Evolutionary conservation across 2,329 filamentous ascomycete species (phyloP).

Genomic region (Colletotrichum cereale): DNA sequence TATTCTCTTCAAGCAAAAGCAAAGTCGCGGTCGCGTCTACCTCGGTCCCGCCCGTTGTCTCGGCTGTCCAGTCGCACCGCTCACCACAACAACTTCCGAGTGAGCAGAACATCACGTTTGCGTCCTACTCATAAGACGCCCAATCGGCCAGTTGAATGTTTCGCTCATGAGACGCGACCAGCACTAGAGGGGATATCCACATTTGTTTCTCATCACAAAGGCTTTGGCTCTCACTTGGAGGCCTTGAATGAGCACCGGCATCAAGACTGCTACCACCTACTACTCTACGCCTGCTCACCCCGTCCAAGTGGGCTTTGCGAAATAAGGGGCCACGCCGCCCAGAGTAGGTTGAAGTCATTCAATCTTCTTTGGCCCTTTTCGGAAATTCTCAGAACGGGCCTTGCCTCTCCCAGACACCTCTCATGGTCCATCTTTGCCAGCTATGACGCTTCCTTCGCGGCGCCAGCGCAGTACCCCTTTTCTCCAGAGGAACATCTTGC

Average conservation of each 20-base stretch:
- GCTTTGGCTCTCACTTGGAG: neutral
- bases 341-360: conserved; percentile 18
- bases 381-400: conserved; percentile 25
- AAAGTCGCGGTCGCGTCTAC: conserved; percentile 37
- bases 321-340: conserved; percentile 21
- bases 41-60: conserved; percentile 15
- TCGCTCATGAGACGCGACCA: conserved; percentile 5
- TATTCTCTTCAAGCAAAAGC: conserved; percentile 13
- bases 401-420: conserved; percentile 25
- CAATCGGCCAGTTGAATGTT: neutral
- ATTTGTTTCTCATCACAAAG: conserved; percentile 9
- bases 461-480: conserved; percentile 65
- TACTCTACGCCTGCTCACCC: conserved; percentile 16
- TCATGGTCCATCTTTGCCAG: conserved; percentile 50
- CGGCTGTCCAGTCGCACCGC: conserved; percentile 25
- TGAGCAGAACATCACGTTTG: conserved; percentile 6
- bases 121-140: neutral
- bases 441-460: conserved; percentile 63
- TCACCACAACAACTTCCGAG: conserved; percentile 21
- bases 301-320: conserved; percentile 36
- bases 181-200: neutral
- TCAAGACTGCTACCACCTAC: neutral
- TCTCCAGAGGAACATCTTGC: conserved; percentile 64
- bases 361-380: conserved; percentile 18
- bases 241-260: conserved; percentile 25